Base-by-base conservation (phyloP, 257 asterid species). In the Buddleja alternifolia region DNA sequence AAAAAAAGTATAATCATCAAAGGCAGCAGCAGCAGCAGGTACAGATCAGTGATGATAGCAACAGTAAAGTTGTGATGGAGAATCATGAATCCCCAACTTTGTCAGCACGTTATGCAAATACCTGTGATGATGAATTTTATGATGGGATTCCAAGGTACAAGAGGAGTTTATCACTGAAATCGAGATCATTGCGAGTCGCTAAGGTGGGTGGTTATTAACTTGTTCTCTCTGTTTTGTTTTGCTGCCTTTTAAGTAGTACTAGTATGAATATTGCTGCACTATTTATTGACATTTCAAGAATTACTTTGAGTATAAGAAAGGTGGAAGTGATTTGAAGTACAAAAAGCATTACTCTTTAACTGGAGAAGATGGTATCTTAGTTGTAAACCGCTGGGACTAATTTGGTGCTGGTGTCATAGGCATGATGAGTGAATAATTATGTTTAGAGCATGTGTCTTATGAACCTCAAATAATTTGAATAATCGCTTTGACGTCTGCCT, bases 61-160 rank as follows among this genome's bases (percentile, higher is more conserved):
- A 45, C 24, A 37, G 16, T 67, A 69, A 72, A 52, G 55, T 19
- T 68, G 63, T 32, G 65, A 63, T 44, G 34, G 80, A 77, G 64
- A 50, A 60, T 20, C 70, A 29, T 10, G 83, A 80, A 59, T 76
- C 77, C 15, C 72, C 83, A 20, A 64, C 58, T 24, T 69, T 55
- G 57, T 75, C 77, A 24, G 63, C 77, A 48, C 75, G 70, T 39
- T 51, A 42, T 54, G 50, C 74, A 16, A 73, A 73, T 58, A 55
- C 42, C 64, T 78, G 85, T 44, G 88, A 83, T 69, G 95, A 90
- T 42, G 95, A 82, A 39, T 82, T 87, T 66, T 90, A 87, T 19
- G 96, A 90, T 47, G 96, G 96, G 44, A 90, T 90, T 66, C 96
- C 96, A 5, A 86, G 83, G 25, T 90, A 75, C 32, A 71, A 65